Evolutionary conservation across 768 basidiomycete genomes (phyloP).

Genomic region (Hypsizygus marmoreus): DNA sequence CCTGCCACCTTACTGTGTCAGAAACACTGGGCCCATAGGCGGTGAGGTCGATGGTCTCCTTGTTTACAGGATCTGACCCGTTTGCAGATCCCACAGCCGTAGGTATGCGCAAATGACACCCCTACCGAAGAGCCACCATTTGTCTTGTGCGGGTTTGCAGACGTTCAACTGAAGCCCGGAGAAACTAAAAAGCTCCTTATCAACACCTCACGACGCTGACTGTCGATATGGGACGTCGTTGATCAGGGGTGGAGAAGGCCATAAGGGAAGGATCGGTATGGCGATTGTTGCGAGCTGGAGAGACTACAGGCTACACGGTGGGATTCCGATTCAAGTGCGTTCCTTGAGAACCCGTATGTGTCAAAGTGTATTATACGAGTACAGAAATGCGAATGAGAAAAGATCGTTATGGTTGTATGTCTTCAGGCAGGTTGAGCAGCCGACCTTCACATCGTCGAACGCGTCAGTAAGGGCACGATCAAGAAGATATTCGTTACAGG

Average conservation of each 20-base stretch:
- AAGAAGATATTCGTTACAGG: no score
- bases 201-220: conserved; percentile 49
- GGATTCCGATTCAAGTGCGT: conserved; percentile 10
- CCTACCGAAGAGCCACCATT: conserved; percentile 55
- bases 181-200: conserved; percentile 39
- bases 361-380: not conserved
- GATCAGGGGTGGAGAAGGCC: conserved; percentile 64
- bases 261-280: conserved; percentile 51
- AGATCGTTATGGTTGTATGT: conserved; percentile 19
- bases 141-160: conserved; percentile 55
- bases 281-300: conserved; percentile 58
- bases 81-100: conserved; percentile 66
- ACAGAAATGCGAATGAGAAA: no score
- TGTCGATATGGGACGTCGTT: conserved; percentile 62
- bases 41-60: conserved; percentile 45
- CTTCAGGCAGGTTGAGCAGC: conserved; percentile 30
- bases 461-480: no score
- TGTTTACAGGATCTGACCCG: not conserved
- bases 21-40: conserved; percentile 59
- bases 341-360: not conserved
- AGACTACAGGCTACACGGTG: conserved; percentile 28
- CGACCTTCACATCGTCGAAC: no score
- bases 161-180: conserved; percentile 42
- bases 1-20: conserved; percentile 57
- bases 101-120: conserved; percentile 54